A percentile compares a stretch with the other conserved stretches of the same genome.
Evolutionary conservation across 2,329 filamentous ascomycete genomes (phyloP).

Genomic region (Lachnellula hyalina): DNA sequence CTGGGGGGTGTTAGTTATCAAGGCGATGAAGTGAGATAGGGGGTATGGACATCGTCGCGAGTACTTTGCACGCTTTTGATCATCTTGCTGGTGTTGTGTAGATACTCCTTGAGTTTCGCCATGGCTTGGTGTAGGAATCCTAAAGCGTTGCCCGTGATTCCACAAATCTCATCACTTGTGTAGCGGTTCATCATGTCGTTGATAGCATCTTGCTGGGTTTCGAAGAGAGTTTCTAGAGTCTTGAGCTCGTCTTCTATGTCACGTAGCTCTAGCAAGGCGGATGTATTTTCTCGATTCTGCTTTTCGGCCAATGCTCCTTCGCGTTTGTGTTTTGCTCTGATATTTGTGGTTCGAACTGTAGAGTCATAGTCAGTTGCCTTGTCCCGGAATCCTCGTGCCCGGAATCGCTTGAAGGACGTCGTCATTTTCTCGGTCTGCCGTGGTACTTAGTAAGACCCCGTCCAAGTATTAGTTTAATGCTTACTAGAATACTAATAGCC

Average conservation of each 20-base stretch:
- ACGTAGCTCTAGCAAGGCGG: conserved; percentile 6
- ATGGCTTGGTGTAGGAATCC: conserved; percentile 1
- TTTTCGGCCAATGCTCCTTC: conserved; percentile 4
- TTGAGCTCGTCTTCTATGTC: conserved; percentile 12
- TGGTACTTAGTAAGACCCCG: neutral
- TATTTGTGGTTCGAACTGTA: conserved; percentile 1
- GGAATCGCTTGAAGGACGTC: conserved; percentile 7
- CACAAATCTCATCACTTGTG: neutral
- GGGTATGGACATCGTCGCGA: conserved; percentile 1
- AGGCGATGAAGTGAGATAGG: neutral
- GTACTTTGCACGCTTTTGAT: conserved; percentile 3
- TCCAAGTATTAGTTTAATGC: neutral
- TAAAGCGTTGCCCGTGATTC: conserved; percentile 2
- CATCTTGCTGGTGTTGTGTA: conserved; percentile 1
- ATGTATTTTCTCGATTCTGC: conserved; percentile 13
- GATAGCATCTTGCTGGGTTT: neutral
- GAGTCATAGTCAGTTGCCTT: conserved; percentile 3
- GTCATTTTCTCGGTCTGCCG: conserved; percentile 10
- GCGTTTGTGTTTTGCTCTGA: conserved; percentile 5
- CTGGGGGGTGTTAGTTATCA: neutral
- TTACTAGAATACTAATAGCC: conserved; percentile 12
- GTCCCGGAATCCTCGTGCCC: conserved; percentile 3
- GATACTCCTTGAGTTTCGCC: conserved; percentile 3
- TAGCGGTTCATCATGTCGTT: conserved; percentile 2
- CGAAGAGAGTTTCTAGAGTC: conserved; percentile 4